These are phyloP conservation scores for Alternaria burnsii DNA, from an alignment of 2,329 filamentous ascomycete genomes.

Conservation along the genomic window DNA sequence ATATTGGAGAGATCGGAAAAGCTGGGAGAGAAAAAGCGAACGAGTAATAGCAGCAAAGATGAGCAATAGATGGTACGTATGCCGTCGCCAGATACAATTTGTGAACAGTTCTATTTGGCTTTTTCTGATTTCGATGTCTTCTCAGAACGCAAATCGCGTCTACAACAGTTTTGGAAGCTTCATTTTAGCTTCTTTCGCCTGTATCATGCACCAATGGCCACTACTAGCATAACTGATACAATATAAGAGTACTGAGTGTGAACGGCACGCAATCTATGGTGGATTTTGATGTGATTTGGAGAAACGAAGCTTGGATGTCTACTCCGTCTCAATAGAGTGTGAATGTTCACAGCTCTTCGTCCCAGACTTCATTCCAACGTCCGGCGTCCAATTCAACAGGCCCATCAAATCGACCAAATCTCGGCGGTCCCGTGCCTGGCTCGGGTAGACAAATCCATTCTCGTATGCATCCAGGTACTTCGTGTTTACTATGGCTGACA, in stretches of 20 bases:
- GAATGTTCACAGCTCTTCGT: constrained; percentile 7
- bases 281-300: background rate
- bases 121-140: background rate
- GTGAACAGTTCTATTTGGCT: background rate
- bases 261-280: background rate
- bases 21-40: constrained; percentile 22
- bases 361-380: constrained; percentile 69
- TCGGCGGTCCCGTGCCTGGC: constrained; percentile 69
- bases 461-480: constrained; percentile 83
- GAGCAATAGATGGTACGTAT: background rate
- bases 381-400: constrained; percentile 65
- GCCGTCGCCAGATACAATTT: background rate
- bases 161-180: background rate
- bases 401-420: constrained; percentile 70
- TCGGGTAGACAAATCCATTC: constrained; percentile 90
- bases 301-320: background rate
- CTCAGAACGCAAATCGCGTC: background rate
- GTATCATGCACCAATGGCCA: background rate
- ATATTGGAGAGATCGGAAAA: constrained; percentile 55
- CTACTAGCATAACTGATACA: background rate
- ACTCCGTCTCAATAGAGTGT: too few species aligned
- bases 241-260: background rate
- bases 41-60: background rate
- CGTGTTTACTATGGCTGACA: constrained; percentile 89
- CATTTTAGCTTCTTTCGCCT: background rate